Evolutionary conservation across 495 filamentous ascomycete genomes (phyloP).

Genomic region (Hypoxylon crocopeplum): DNA sequence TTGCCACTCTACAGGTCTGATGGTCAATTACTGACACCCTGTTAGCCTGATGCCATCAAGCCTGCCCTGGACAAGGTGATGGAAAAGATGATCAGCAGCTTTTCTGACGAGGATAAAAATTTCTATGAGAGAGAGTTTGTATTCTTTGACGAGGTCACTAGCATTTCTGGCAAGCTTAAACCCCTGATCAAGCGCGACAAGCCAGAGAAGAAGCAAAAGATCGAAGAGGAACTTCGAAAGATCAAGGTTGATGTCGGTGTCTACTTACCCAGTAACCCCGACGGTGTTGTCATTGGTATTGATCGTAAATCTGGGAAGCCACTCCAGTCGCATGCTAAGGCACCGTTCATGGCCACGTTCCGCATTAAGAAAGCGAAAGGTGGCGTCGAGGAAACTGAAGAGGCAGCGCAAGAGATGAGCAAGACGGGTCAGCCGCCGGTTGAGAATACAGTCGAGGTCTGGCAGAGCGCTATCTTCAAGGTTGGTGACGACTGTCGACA

Average conservation of each 20-base stretch:
- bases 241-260: conserved; percentile 97
- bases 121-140: conserved; percentile 97
- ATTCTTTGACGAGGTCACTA: conserved; percentile 97
- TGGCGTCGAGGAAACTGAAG: conserved; percentile 55
- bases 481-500: conserved; percentile 98
- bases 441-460: conserved; percentile 79
- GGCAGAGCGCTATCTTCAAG: conserved; percentile 99
- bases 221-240: conserved; percentile 96
- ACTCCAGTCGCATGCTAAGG: conserved; percentile 95
- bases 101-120: conserved; percentile 73
- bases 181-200: conserved; percentile 93
- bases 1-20: not conserved
- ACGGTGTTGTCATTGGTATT: conserved; percentile 95
- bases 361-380: conserved; percentile 82
- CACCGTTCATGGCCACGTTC: conserved; percentile 99
- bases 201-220: conserved; percentile 97
- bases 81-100: conserved; percentile 80
- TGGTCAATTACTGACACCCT: conserved; percentile 44
- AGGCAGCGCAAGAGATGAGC: conserved; percentile 47
- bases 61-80: conserved; percentile 92
- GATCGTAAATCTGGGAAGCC: conserved; percentile 98
- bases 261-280: conserved; percentile 95
- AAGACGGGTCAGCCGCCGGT: conserved; percentile 39
- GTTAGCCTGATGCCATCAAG: conserved; percentile 87
- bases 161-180: conserved; percentile 91